Conservation (phyloP, 306 rosid genomes). For the Acacia confusa region DNA sequence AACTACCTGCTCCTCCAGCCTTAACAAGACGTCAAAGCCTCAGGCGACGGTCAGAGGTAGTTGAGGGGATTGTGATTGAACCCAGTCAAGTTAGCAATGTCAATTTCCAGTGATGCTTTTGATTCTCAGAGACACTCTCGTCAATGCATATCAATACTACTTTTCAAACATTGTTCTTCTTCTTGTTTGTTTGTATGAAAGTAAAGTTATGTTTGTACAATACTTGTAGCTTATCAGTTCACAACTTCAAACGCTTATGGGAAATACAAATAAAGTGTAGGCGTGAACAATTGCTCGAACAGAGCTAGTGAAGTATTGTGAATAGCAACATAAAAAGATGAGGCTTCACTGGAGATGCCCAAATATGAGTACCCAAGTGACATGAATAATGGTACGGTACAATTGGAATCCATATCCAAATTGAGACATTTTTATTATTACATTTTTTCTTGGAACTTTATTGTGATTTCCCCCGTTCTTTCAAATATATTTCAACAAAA, state of each 20-base stretch:
- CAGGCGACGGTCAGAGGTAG: slow-evolving; percentile 30
- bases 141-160: neutral
- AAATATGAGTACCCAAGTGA: neutral
- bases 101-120: slow-evolving; percentile 29
- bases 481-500: neutral
- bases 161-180: neutral
- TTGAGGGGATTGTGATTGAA: slow-evolving; percentile 59
- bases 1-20: slow-evolving; percentile 35
- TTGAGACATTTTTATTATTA: neutral
- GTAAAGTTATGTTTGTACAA: neutral
- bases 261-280: neutral
- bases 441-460: neutral
- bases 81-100: slow-evolving; percentile 44
- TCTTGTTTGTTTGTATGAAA: neutral
- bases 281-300: neutral
- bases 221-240: neutral
- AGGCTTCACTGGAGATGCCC: neutral
- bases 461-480: no score
- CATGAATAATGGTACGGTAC: neutral
- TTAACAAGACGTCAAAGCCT: slow-evolving; percentile 28
- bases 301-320: neutral
- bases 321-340: no score
- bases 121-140: neutral
- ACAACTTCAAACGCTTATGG: neutral
- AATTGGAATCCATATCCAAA: no score